A percentile compares a stretch with the other conserved stretches of the same genome.
Evolutionary conservation across 371 early-diverging fungal species (phyloP).

Genomic region (Mucor piriformis): DNA sequence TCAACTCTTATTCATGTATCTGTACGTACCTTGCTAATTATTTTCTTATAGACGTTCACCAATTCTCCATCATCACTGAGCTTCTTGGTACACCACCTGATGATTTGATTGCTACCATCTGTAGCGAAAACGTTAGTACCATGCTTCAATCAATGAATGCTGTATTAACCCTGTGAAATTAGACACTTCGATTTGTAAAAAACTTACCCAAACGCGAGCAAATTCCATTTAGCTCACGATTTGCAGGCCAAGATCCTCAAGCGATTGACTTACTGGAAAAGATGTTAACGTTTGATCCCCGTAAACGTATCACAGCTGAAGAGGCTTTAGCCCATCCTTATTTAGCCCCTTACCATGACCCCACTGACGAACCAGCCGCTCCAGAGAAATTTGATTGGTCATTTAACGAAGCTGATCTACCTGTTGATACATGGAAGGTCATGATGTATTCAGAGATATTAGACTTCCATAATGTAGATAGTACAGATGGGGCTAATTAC

Average conservation of each 20-base stretch:
- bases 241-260: slow-evolving; percentile 52
- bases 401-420: slow-evolving; percentile 88
- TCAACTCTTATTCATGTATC: background rate
- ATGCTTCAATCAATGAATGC: no score
- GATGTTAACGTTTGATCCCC: slow-evolving; percentile 94
- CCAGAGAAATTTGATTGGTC: slow-evolving; percentile 92
- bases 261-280: slow-evolving; percentile 90
- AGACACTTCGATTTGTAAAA: slow-evolving; percentile 92
- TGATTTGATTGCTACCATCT: slow-evolving; percentile 90
- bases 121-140: slow-evolving; percentile 85
- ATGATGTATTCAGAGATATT: slow-evolving; percentile 76
- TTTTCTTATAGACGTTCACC: slow-evolving; percentile 73
- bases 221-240: slow-evolving; percentile 74
- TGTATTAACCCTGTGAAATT: background rate
- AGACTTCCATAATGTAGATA: slow-evolving; percentile 67
- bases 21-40: background rate
- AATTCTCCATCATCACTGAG: slow-evolving; percentile 93
- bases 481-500: slow-evolving; percentile 37
- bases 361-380: slow-evolving; percentile 88
- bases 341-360: slow-evolving; percentile 93
- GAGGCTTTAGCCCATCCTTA: slow-evolving; percentile 86
- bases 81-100: slow-evolving; percentile 93
- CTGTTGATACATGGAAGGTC: slow-evolving; percentile 87
- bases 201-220: slow-evolving; percentile 81
- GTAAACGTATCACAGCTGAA: slow-evolving; percentile 86